Evolutionary conservation across 768 basidiomycete species (phyloP).

Genomic region (Mycena venus): DNA sequence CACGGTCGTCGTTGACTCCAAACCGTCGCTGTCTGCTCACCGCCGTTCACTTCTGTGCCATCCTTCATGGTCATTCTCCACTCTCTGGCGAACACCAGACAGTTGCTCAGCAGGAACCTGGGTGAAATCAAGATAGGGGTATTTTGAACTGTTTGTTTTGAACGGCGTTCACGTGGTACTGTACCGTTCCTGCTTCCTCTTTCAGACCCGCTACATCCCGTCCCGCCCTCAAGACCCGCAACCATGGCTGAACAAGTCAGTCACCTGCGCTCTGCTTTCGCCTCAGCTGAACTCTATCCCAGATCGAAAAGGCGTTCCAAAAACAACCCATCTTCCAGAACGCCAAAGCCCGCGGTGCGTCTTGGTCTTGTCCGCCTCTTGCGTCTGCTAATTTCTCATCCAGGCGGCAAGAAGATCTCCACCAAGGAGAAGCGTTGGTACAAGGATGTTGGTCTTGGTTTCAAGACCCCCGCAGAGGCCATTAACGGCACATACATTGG

Average conservation of each 20-base stretch:
- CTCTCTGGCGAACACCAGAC: too few species aligned
- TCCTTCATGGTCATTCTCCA: too few species aligned
- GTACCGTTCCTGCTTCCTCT: background rate
- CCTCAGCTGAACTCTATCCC: constrained; percentile 22
- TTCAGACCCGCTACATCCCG: constrained; percentile 6
- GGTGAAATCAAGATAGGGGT: too few species aligned
- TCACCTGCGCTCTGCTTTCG: constrained; percentile 32
- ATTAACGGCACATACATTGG: constrained; percentile 97
- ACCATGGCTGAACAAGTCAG: constrained; percentile 38
- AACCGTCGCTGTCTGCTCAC: too few species aligned
- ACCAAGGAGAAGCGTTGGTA: constrained; percentile 99
- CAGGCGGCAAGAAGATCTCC: constrained; percentile 90
- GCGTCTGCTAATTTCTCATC: background rate
- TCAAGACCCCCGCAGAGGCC: constrained; percentile 96
- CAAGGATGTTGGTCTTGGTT: constrained; percentile 97
- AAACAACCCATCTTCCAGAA: constrained; percentile 99
- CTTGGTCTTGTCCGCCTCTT: constrained; percentile 23
- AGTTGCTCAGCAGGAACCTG: too few species aligned
- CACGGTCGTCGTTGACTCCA: too few species aligned
- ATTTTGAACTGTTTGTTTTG: too few species aligned
- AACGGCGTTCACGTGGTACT: too few species aligned
- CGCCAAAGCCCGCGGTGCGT: constrained; percentile 92
- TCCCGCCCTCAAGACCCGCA: constrained; percentile 22
- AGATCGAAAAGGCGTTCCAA: constrained; percentile 98
- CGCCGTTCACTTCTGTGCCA: too few species aligned